These are phyloP conservation scores for Pleurotus sapidus DNA, from an alignment of 768 basidiomycete species.

Conservation along the genomic window DNA sequence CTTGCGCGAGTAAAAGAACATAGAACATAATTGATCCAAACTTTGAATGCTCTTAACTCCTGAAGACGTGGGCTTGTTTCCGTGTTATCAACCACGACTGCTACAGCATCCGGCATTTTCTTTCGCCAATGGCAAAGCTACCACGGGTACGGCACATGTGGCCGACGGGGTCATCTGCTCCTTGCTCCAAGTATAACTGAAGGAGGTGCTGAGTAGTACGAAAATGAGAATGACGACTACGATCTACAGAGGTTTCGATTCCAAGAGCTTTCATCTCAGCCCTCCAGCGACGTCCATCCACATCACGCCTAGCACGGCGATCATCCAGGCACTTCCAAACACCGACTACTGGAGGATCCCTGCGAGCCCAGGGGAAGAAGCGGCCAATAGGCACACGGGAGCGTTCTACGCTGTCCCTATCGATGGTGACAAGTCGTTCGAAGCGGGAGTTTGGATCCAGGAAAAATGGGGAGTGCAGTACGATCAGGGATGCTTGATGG, in stretches of 20 bases:
- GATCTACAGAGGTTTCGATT: neutral
- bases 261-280: neutral
- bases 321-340: neutral
- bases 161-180: neutral
- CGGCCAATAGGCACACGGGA: slow-evolving; percentile 5
- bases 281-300: neutral
- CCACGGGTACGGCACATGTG: neutral
- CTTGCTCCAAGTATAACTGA: neutral
- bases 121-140: neutral
- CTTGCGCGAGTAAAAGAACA: too few relatives aligned
- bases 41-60: neutral
- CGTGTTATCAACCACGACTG: neutral
- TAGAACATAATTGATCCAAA: neutral
- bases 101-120: neutral
- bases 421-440: slow-evolving; percentile 1
- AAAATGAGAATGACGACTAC: neutral
- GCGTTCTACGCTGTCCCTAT: slow-evolving; percentile 4
- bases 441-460: slow-evolving; percentile 9
- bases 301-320: neutral
- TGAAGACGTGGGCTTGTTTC: neutral
- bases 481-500: slow-evolving; percentile 10
- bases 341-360: slow-evolving; percentile 8
- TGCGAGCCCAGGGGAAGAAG: neutral
- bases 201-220: neutral
- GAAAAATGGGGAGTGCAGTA: slow-evolving; percentile 10